Conservation (phyloP, 2,329 filamentous ascomycete genomes). For the Karstenula rhodostoma region DNA sequence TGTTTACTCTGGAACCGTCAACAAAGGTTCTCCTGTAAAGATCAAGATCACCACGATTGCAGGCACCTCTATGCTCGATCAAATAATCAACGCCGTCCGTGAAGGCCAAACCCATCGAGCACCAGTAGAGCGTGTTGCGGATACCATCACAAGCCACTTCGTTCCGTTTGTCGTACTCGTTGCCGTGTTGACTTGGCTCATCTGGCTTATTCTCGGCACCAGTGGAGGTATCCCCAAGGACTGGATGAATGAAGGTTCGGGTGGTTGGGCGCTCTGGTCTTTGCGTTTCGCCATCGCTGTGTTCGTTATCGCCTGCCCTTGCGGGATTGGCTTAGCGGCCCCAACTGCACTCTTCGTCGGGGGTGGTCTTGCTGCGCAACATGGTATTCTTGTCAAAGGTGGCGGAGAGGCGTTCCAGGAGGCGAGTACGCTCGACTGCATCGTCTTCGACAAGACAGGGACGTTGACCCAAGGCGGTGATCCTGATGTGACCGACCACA, state of each 20-base stretch:
- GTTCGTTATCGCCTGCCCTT: conserved; percentile 87
- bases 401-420: conserved; percentile 88
- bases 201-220: conserved; percentile 73
- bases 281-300: conserved; percentile 86
- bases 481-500: conserved; percentile 70
- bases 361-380: conserved; percentile 77
- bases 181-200: conserved; percentile 74
- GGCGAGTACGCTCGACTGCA: conserved; percentile 77
- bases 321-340: conserved; percentile 82
- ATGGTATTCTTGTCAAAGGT: conserved; percentile 83
- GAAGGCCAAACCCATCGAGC: conserved; percentile 80
- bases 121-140: conserved; percentile 78
- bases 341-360: conserved; percentile 86
- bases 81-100: conserved; percentile 78
- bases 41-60: conserved; percentile 70
- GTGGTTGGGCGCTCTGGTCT: conserved; percentile 76
- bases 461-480: conserved; percentile 78
- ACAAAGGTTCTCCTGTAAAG: conserved; percentile 70
- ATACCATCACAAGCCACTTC: conserved; percentile 77
- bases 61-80: conserved; percentile 79
- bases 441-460: conserved; percentile 90
- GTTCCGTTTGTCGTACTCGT: conserved; percentile 75
- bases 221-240: conserved; percentile 64
- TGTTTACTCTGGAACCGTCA: conserved; percentile 78
- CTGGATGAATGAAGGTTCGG: conserved; percentile 63